These are phyloP conservation scores for Fomes fomentarius DNA, from an alignment of 1,284 basidiomycete genomes.

Conservation along the genomic window DNA sequence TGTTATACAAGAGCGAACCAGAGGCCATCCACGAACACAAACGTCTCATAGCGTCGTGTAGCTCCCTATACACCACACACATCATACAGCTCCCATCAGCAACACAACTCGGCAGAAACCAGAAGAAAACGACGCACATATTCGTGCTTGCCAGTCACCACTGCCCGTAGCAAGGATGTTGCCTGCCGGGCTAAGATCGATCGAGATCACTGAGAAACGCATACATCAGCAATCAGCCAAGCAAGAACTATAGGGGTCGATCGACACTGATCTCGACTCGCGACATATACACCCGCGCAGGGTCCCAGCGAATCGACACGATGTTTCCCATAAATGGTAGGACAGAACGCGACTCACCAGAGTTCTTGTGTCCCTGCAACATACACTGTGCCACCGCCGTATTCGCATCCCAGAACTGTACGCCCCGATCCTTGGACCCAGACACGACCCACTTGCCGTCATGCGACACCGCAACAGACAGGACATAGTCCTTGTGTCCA, in stretches of 20 bases:
- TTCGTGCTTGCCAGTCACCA: conserved; percentile 82
- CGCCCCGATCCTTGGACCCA: conserved; percentile 78
- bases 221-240: conserved; percentile 6
- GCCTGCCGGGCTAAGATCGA: conserved; percentile 77
- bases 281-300: background rate
- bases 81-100: background rate
- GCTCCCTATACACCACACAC: conserved; percentile 26
- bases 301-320: too few relatives aligned
- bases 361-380: conserved; percentile 87
- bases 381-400: conserved; percentile 74
- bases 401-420: conserved; percentile 77
- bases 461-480: conserved; percentile 67
- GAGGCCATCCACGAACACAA: background rate
- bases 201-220: conserved; percentile 67
- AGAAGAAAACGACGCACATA: conserved; percentile 53
- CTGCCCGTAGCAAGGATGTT: conserved; percentile 79
- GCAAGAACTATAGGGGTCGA: background rate
- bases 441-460: conserved; percentile 79
- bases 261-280: background rate
- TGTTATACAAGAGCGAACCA: background rate
- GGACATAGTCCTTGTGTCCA: conserved; percentile 74
- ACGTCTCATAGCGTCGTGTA: conserved; percentile 24
- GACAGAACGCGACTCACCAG: conserved; percentile 45
- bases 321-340: background rate
- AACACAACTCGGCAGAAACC: background rate